Base-by-base conservation (phyloP, 176 grass and related monocot species). In the Cenchrus purpureus region DNA sequence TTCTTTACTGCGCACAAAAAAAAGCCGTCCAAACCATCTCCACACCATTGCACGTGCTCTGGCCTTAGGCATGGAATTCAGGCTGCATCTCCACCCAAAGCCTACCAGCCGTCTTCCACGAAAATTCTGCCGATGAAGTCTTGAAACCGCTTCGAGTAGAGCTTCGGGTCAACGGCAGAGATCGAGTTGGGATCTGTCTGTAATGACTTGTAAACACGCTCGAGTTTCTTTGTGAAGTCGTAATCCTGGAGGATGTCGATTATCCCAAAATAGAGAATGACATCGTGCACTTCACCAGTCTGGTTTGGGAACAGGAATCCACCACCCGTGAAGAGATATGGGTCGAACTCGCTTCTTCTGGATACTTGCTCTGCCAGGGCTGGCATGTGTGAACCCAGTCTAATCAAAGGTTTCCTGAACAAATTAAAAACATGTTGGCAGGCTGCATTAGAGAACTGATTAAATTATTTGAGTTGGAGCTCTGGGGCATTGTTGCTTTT, bases 131-230 rank as follows among this genome's bases (percentile, higher is more conserved):
- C 81, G 4, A 99, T 93, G 80, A 99, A 99, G 67, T 97, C 97
- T 88, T 94, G 94, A 78, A 99, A 99, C 79, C 97, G 87, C 83
- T 88, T 99, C 3, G 97, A 99, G 43, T 99, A 99, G 74, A 92
- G 92, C 83, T 97, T 99, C 0, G 97, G 97, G 77, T 91, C 92
- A 48, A 99, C 94, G 0, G 97, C 94, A 15, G 97, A 99, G 32
- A 99, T 97, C 0, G 94, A 99, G 82, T 92, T 97, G 16, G 97
- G 90, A 75, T 99, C 90, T 4, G 91, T 93, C 80, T 94, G 94
- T 1, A 99, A 58, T 2, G 97, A 99, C 75, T 99, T 99, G 86
- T 94, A 99, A 52, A 55, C 86, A 88, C 91, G 97, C 72, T 99
- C 97, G 1, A 94, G 42, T 79, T 79, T 83, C 79, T 99, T 99